phyloP scores from a whole-genome alignment of 257 asterid species.

The Przewalskia tangutica region DNA sequence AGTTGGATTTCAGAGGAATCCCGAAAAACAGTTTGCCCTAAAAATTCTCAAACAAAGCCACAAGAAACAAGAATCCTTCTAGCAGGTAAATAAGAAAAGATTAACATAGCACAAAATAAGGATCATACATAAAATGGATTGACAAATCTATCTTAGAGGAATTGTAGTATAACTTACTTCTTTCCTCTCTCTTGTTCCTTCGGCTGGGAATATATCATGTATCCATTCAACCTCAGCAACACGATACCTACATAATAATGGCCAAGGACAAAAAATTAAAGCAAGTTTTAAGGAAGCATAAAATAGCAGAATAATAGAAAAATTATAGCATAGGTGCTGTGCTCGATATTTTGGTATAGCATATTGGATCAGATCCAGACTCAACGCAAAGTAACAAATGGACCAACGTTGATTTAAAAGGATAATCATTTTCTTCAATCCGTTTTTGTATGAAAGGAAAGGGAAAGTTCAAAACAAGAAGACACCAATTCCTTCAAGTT shows the following conservation, averaged over 20 bases:
- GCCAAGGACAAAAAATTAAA: not conserved
- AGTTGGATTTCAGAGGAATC: not conserved
- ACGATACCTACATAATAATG: conserved; percentile 60
- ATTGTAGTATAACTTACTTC: conserved; percentile 42
- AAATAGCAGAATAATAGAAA: conserved; percentile 5
- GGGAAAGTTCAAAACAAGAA: not conserved
- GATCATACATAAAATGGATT: not conserved
- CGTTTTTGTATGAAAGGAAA: not conserved
- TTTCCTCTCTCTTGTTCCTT: conserved; percentile 59
- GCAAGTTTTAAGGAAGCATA: not conserved
- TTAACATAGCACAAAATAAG: not conserved
- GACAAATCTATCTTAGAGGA: not conserved
- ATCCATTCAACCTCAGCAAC: conserved; percentile 95
- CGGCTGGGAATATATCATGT: conserved; percentile 45
- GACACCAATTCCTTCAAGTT: not conserved
- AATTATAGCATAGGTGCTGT: not conserved
- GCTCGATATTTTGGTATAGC: not conserved
- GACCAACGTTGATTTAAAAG: not conserved
- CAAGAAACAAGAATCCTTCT: not conserved
- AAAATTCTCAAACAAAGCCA: not conserved
- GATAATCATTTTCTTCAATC: not conserved
- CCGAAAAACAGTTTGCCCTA: not conserved
- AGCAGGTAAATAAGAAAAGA: not conserved
- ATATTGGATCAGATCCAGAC: not conserved
- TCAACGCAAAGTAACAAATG: not conserved